Base-by-base conservation (phyloP, 2,329 filamentous ascomycete species). In the Aplosporella prunicola region DNA sequence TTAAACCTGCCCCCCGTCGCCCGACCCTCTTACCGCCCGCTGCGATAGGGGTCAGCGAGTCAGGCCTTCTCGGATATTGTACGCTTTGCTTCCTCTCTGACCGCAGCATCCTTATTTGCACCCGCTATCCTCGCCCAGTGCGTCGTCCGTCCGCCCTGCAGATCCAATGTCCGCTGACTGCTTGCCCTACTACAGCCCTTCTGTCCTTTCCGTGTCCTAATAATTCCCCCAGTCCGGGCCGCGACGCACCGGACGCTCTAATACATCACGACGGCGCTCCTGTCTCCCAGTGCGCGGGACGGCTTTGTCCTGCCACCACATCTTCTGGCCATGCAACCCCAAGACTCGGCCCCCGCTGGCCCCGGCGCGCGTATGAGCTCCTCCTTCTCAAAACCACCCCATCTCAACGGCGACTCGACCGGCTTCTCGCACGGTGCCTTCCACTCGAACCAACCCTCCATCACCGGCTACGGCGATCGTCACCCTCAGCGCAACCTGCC, bases 361-460 rank as follows among this genome's bases (percentile, higher is more conserved):
- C 68, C 72, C 40, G 75, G 67, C 56, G 71, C 67, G 59, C 55
- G 69, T 62, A 56, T 67, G 63, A 25, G 32, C 29, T 60, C 83
- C 76, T 66, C 81, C 53, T 76, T 77, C 44, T 85, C 83, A 40
- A 93, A 35, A 93, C 68, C 80, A 84, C 45, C 82, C 82, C n/a
- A n/a, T 46, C 84, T 71, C 50, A 68, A 67, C 56, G 67, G 67
- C 45, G 72, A 84, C 56, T 82, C 88, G 51, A 91, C 85, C 32
- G 87, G 86, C 47, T 93, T 94, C 64, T 93, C 88, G 32, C 87
- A 94, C 59, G 86, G 84, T 47, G 87, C 88, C 42, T 95, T 93
- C 64, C 80, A 80, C 55, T 89, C 84, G 40, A 93, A 94, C 64
- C 74, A 77, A 50, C 66, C 71, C 41, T 66, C 68, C 15, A 72